Base-by-base conservation (phyloP, 1,139 yeast genomes). In the Geotrichum carabidarum region DNA sequence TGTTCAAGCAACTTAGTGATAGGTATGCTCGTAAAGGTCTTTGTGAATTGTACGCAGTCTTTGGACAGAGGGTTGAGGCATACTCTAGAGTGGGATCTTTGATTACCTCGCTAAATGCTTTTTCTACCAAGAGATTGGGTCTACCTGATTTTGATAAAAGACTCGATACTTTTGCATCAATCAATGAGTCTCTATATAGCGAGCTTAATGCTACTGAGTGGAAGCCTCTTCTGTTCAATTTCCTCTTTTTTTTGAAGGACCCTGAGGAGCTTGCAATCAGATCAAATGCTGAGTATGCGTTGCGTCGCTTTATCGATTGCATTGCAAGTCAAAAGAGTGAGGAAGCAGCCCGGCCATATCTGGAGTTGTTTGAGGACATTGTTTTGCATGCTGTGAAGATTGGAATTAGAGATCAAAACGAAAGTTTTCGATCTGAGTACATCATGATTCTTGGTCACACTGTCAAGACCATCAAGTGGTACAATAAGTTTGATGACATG, bases 131-230 rank as follows among this genome's bases (percentile, higher is more conserved):
- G 47, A 78, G 89, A 57, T 72, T 89, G 58, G 84, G 81, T 46
- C 89, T 86, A 60, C 84, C 87, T 44, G 95, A 94, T 70, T 93
- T 84, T 68, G 93, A 83, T 57, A 78, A 78, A 57, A 78, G 96
- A 56, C 72, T 91, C 48, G 74, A 77, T 7, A 89, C 94, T 0
- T 93, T 81, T 68, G 79, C 81, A 53, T 65, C 64, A 18, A 74
- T 94, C 55, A 86, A 83, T 60, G 95, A 88, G 59, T 68, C 67
- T 0, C 44, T 60, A 6, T 87, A 78, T 65, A 14, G 53, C 1
- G 58, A 67, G 0, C 70, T 86, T 12, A 67, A 78, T 0, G 73
- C 81, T 0, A 57, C 69, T 2, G 90, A 89, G 63, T 94, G 99
- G 99, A 64, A 80, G 8, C 97, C 97, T 1, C 65, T 94, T 2